These are phyloP conservation scores for Spongospora subterranea DNA, from an alignment of 208 protist species.

Conservation along the genomic window DNA sequence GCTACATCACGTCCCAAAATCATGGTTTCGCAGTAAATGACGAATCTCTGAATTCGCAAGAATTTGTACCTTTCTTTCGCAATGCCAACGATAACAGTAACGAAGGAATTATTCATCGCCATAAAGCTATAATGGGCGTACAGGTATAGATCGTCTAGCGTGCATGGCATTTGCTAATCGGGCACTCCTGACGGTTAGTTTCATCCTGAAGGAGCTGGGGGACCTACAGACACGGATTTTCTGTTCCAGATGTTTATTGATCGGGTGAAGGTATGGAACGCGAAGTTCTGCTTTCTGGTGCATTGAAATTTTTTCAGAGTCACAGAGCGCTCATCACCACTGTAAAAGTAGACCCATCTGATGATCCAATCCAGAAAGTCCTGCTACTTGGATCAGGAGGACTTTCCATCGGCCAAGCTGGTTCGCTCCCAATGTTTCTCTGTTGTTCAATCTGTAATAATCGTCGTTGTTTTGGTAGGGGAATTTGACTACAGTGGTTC, in stretches of 20 bases:
- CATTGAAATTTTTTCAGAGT: no score
- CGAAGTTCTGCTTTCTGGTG: no score
- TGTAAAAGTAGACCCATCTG: not conserved
- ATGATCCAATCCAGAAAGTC: conserved; percentile 76
- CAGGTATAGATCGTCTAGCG: not conserved
- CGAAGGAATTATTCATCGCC: conserved; percentile 82
- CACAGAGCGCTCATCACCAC: conserved; percentile 22
- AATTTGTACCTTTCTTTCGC: conserved; percentile 91
- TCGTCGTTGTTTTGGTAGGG: conserved; percentile 72
- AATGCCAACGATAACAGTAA: conserved; percentile 97
- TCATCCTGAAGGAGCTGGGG: conserved; percentile 80
- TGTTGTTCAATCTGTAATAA: not conserved
- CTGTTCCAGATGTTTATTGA: conserved; percentile 93
- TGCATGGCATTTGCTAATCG: not conserved
- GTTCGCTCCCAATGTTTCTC: conserved; percentile 58
- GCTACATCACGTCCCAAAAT: conserved; percentile 95
- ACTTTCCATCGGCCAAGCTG: conserved; percentile 96
- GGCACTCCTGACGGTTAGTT: not conserved
- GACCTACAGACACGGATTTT: conserved; percentile 95
- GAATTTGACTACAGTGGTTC: conserved; percentile 99
- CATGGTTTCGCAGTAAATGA: conserved; percentile 97
- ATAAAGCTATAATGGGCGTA: conserved; percentile 59
- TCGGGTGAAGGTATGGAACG: conserved; percentile 12
- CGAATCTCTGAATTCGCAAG: conserved; percentile 81
- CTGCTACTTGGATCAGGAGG: conserved; percentile 91